Conservation (phyloP, 129 eudicot genomes). For the Pittosporum tobira region DNA sequence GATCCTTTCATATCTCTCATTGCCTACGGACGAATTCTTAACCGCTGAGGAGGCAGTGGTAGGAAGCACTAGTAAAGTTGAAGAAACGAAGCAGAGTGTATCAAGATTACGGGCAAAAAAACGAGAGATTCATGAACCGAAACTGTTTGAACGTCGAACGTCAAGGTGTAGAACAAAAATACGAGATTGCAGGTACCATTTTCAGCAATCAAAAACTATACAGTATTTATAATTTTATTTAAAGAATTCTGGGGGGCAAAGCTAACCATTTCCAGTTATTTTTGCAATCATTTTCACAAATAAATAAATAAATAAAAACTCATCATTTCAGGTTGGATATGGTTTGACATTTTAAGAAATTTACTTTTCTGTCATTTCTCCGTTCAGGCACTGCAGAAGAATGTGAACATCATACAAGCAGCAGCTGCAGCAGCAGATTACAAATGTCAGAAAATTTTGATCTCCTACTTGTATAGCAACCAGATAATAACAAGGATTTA, state of each 20-base stretch:
- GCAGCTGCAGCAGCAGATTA: neutral
- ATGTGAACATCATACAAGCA: conserved; percentile 14
- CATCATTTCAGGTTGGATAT: no score
- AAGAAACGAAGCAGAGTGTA: conserved; percentile 2
- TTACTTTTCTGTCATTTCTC: neutral
- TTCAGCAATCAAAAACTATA: no score
- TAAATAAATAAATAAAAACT: no score
- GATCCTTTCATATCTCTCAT: conserved; percentile 28
- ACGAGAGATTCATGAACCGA: conserved; percentile 16
- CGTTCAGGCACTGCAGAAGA: conserved; percentile 35
- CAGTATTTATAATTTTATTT: neutral
- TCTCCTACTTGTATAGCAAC: no score
- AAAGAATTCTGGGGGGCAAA: neutral
- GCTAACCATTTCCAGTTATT: neutral
- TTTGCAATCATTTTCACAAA: no score
- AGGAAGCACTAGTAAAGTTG: neutral
- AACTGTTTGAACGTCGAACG: conserved; percentile 17
- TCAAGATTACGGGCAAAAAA: conserved; percentile 7
- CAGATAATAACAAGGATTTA: no score
- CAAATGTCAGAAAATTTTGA: no score
- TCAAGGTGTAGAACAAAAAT: conserved; percentile 19
- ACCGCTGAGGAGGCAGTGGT: conserved; percentile 13
- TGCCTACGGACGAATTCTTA: conserved; percentile 21
- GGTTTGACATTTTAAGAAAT: no score
- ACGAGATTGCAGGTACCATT: conserved; percentile 33